A percentile compares a stretch with the other conserved stretches of the same genome.
phyloP scores from a whole-genome alignment of 805 yeast genomes.

The Ogataea chonburiensis region DNA sequence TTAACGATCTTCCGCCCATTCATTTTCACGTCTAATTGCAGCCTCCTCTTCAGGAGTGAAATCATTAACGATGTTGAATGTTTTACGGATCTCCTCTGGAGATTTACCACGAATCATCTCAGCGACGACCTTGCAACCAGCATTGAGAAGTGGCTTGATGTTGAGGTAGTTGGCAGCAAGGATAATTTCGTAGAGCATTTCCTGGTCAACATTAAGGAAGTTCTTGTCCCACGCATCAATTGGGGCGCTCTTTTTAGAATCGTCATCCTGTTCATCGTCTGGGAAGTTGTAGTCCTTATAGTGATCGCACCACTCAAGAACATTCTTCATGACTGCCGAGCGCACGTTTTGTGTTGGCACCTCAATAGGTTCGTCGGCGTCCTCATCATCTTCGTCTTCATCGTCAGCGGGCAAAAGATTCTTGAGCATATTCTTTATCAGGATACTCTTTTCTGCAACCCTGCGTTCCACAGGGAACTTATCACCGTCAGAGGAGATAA shows the following conservation, averaged over 20 bases:
- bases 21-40: constrained; percentile 82
- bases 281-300: constrained; percentile 79
- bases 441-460: constrained; percentile 82
- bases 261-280: constrained; percentile 78
- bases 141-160: constrained; percentile 69
- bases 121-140: constrained; percentile 80
- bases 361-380: constrained; percentile 65
- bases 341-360: constrained; percentile 91
- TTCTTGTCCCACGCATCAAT: constrained; percentile 95
- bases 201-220: constrained; percentile 90
- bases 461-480: constrained; percentile 71
- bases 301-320: constrained; percentile 95
- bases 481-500: constrained; percentile 81
- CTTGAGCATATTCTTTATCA: constrained; percentile 82
- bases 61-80: constrained; percentile 78
- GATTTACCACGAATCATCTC: constrained; percentile 80
- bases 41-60: constrained; percentile 87
- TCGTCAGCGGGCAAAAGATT: constrained; percentile 50
- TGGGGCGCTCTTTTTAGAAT: constrained; percentile 83
- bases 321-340: constrained; percentile 81
- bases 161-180: constrained; percentile 79
- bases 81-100: constrained; percentile 77
- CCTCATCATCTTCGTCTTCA: constrained; percentile 43
- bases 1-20: constrained; percentile 85
- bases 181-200: constrained; percentile 78